Evolutionary conservation across 2,329 filamentous ascomycete genomes (phyloP).

Genomic region (Fusarium multiceps): DNA sequence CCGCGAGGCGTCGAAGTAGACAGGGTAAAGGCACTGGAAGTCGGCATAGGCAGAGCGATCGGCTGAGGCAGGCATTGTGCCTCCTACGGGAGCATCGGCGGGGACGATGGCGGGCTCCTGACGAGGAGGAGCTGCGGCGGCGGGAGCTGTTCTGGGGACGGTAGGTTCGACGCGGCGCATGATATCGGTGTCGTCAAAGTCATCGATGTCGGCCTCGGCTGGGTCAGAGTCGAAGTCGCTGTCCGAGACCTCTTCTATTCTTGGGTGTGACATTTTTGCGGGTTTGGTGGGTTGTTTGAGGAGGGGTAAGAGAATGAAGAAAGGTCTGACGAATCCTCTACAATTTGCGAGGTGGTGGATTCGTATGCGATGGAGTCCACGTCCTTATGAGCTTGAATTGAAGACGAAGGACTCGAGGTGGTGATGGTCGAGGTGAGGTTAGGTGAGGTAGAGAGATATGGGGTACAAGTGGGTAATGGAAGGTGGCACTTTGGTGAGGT

Average conservation of each 20-base stretch:
- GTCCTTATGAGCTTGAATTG: not conserved
- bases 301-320: conserved; percentile 9
- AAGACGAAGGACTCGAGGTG: conserved; percentile 8
- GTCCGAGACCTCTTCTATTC: conserved; percentile 93
- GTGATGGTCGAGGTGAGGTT: conserved; percentile 13
- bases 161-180: conserved; percentile 57
- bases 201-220: conserved; percentile 83
- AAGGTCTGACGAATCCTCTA: not conserved
- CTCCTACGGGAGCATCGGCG: conserved; percentile 47
- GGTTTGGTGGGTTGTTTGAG: conserved; percentile 15
- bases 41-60: conserved; percentile 72
- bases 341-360: not conserved
- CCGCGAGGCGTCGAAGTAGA: conserved; percentile 89
- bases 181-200: conserved; percentile 69
- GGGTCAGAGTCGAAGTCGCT: conserved; percentile 84
- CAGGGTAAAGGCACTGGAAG: conserved; percentile 91
- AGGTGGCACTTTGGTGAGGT: conserved; percentile 37
- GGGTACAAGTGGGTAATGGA: conserved; percentile 36
- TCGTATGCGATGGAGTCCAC: not conserved
- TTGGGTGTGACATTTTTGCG: conserved; percentile 79
- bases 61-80: conserved; percentile 50
- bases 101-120: conserved; percentile 44
- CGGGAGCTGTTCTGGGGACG: conserved; percentile 42
- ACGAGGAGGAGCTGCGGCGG: conserved; percentile 46
- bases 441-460: conserved; percentile 18